phyloP scores from a whole-genome alignment of 805 yeast genomes.

The Zygosaccharomyces bisporus region DNA sequence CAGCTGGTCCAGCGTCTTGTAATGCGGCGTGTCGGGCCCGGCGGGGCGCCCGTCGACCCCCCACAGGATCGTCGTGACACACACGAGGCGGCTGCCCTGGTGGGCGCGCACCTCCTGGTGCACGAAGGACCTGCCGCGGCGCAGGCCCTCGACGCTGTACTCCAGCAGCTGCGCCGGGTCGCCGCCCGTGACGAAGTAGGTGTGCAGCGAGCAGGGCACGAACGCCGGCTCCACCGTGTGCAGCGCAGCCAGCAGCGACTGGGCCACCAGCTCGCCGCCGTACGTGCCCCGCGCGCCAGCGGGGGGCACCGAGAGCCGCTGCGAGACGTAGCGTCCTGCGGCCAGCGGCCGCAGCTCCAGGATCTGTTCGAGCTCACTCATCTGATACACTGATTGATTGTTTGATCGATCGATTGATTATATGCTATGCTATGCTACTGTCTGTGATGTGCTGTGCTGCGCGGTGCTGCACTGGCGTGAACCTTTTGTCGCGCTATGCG shows the following conservation, averaged over 20 bases:
- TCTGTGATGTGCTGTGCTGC: too few species aligned
- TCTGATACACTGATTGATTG: too few species aligned
- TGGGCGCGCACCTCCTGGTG: slow-evolving; percentile 52
- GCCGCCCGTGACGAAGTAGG: slow-evolving; percentile 58
- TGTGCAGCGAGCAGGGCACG: slow-evolving; percentile 58
- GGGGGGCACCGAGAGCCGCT: slow-evolving; percentile 37
- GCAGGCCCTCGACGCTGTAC: slow-evolving; percentile 51
- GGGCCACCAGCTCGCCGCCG: slow-evolving; percentile 70
- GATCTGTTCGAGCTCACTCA: slow-evolving; percentile 16
- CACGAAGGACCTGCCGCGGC: slow-evolving; percentile 50
- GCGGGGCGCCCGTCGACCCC: slow-evolving; percentile 23
- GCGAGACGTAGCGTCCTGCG: slow-evolving; percentile 24
- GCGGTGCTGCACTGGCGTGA: too few species aligned
- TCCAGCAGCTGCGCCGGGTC: slow-evolving; percentile 42
- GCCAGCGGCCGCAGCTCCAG: slow-evolving; percentile 23
- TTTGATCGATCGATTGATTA: too few species aligned
- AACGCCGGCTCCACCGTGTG: slow-evolving; percentile 45
- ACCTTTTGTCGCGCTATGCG: too few species aligned
- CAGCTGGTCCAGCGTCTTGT: slow-evolving; percentile 35
- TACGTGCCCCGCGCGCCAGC: slow-evolving; percentile 61
- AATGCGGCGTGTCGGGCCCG: slow-evolving; percentile 17
- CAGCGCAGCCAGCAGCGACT: slow-evolving; percentile 57
- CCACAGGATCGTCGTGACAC: slow-evolving; percentile 50
- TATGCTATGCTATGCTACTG: too few species aligned
- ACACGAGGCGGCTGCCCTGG: slow-evolving; percentile 51